Evolutionary conservation across 768 basidiomycete species (phyloP), one percentile per base, ranked within the genome.

Genomic region (Floccularia luteovirens): DNA sequence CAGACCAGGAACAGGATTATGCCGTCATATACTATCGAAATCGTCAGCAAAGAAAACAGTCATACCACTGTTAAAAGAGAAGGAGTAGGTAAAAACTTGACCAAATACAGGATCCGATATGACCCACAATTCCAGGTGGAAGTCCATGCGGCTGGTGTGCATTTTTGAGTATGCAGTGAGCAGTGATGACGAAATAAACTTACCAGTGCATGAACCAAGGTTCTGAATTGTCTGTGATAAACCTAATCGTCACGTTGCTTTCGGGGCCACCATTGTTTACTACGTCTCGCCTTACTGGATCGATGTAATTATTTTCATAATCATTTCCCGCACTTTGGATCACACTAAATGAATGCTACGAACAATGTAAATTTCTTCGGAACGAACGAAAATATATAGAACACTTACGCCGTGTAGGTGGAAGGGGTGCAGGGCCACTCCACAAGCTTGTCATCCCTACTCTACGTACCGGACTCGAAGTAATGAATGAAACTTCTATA

Each of bases 101-200:
- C 24, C 10, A 30, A 21, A 12, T 6, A 25, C 36, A 20, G 10
- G 5, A n/a, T 3, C 31, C 11, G 10, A n/a, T n/a, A n/a, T n/a
- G 30, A 28, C 65, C 43, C 47, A 67, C 64, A 53, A 48, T 11
- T 66, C 54, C 6, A 74, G 50, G 55, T 77, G 75, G 61, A 68
- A 75, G 39, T 75, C 72, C 39, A 75, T 75, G 47, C 75, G 73
- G 43, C 70, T 70, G 28, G 3, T 36, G 42, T n/a, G n/a, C n/a
- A n/a, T n/a, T n/a, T n/a, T n/a, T n/a, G n/a, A n/a, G n/a, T n/a
- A n/a, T n/a, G n/a, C n/a, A n/a, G n/a, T n/a, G n/a, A n/a, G n/a
- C n/a, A n/a, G n/a, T n/a, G n/a, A n/a, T n/a, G n/a, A n/a, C n/a
- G n/a, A n/a, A n/a, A n/a, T n/a, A n/a, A 11, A 10, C 33, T 34